Evolutionary conservation across 768 basidiomycete genomes (phyloP).

Genomic region (Kwoniella europaea): DNA sequence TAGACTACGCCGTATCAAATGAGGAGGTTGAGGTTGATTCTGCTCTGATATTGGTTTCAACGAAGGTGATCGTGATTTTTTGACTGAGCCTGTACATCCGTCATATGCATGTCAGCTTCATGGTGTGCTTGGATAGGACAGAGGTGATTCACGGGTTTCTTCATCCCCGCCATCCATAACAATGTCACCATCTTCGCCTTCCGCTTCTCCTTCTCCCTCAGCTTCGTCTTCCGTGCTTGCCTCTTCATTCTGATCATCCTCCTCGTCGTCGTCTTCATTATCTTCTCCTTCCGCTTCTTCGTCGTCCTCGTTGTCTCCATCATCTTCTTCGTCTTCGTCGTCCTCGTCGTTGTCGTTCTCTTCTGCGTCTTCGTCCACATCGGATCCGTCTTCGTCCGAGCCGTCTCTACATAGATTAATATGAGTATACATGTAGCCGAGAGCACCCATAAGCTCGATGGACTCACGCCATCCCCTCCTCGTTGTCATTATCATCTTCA

Average conservation of each 20-base stretch:
- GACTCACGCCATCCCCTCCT: constrained; percentile 48
- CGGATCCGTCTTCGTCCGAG: constrained; percentile 24
- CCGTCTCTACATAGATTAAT: constrained; percentile 4
- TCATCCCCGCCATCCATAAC: constrained; percentile 37
- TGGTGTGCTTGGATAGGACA: constrained; percentile 10
- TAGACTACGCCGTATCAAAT: constrained; percentile 52
- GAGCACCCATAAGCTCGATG: background rate
- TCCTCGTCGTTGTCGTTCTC: constrained; percentile 32
- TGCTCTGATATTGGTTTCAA: constrained; percentile 1
- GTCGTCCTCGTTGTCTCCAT: constrained; percentile 34
- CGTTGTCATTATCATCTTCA: constrained; percentile 61
- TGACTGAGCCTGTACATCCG: background rate
- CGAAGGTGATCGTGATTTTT: constrained; percentile 14
- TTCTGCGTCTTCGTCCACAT: constrained; percentile 8
- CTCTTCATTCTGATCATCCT: constrained; percentile 24
- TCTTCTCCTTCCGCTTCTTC: constrained; percentile 53
- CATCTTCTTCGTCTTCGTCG: constrained; percentile 30
- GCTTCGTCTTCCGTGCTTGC: constrained; percentile 59
- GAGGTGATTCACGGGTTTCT: constrained; percentile 19
- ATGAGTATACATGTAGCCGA: background rate
- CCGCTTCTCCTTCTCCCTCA: constrained; percentile 52
- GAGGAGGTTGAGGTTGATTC: constrained; percentile 41
- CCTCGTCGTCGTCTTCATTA: background rate
- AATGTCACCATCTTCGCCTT: constrained; percentile 36
- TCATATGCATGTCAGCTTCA: background rate